These are phyloP conservation scores for Gonapodya prolifera DNA, from an alignment of 192 early-diverging fungal genomes.

Conservation along the genomic window DNA sequence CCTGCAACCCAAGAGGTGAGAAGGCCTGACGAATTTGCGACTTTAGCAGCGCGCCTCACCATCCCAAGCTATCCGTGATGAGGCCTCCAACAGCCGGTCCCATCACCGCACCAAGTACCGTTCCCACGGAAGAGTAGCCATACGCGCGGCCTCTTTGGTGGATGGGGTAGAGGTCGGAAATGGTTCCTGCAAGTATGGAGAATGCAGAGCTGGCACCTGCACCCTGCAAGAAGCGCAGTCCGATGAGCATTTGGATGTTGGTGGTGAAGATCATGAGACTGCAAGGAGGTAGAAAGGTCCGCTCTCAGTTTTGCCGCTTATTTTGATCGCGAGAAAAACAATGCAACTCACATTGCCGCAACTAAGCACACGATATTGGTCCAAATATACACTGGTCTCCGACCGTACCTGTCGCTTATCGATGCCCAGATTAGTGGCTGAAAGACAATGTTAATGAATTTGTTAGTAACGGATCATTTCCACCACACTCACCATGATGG, in stretches of 20 bases:
- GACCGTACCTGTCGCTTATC: slow-evolving; percentile 32
- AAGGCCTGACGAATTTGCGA: not conserved
- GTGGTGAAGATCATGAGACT: not conserved
- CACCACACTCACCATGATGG: not conserved
- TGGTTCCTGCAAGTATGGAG: slow-evolving; percentile 29
- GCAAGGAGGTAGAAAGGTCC: no score
- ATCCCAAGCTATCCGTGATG: slow-evolving; percentile 27
- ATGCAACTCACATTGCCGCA: not conserved
- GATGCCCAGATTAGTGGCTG: slow-evolving; percentile 40
- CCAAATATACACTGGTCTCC: slow-evolving; percentile 24
- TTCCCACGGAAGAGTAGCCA: slow-evolving; percentile 33
- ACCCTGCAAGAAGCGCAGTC: not conserved
- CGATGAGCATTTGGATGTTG: not conserved
- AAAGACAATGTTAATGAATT: slow-evolving; percentile 27
- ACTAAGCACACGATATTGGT: slow-evolving; percentile 23
- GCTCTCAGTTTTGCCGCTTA: no score
- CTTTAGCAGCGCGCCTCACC: slow-evolving; percentile 8
- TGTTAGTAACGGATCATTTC: not conserved
- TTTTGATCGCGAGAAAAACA: no score
- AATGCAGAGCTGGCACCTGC: not conserved
- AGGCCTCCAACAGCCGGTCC: slow-evolving; percentile 42
- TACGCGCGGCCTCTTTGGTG: slow-evolving; percentile 36
- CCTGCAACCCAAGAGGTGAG: not conserved
- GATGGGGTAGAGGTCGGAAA: slow-evolving; percentile 35
- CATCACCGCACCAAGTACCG: slow-evolving; percentile 33